Evolutionary conservation across 306 rosid species (phyloP).

Genomic region (Lupinus albus): DNA sequence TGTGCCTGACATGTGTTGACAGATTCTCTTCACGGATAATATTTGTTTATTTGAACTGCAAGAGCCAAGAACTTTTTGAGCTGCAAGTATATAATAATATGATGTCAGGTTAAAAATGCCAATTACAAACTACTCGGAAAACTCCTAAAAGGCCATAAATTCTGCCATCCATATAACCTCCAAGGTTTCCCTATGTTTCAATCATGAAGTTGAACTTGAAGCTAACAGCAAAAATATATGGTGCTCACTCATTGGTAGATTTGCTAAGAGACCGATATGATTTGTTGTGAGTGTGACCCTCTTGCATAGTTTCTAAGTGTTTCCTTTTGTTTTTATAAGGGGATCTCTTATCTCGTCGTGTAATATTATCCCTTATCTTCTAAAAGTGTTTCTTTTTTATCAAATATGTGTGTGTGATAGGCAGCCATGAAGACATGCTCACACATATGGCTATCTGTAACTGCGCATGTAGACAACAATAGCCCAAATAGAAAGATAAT

Average conservation of each 20-base stretch:
- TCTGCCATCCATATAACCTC: conserved; percentile 15
- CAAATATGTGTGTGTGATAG: neutral
- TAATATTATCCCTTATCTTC: no score
- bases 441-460: neutral
- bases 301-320: no score
- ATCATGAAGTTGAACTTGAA: conserved; percentile 31
- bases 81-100: conserved; percentile 62
- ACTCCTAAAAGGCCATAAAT: conserved; percentile 9
- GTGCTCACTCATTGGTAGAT: no score
- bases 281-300: no score
- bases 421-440: neutral
- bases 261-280: no score
- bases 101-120: conserved; percentile 32
- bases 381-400: no score
- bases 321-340: no score
- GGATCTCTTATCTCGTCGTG: no score
- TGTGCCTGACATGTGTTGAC: conserved; percentile 34
- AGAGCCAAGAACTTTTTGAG: conserved; percentile 43
- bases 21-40: conserved; percentile 40
- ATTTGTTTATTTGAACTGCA: conserved; percentile 40
- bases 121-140: conserved; percentile 30
- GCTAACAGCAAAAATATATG: conserved; percentile 26
- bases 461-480: conserved; percentile 1
- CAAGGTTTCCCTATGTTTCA: neutral
- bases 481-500: conserved; percentile 9